A percentile compares a stretch with the other conserved stretches of the same genome.
Evolutionary conservation across 805 yeast genomes (phyloP).

Genomic region (Saturnispora galanensis): DNA sequence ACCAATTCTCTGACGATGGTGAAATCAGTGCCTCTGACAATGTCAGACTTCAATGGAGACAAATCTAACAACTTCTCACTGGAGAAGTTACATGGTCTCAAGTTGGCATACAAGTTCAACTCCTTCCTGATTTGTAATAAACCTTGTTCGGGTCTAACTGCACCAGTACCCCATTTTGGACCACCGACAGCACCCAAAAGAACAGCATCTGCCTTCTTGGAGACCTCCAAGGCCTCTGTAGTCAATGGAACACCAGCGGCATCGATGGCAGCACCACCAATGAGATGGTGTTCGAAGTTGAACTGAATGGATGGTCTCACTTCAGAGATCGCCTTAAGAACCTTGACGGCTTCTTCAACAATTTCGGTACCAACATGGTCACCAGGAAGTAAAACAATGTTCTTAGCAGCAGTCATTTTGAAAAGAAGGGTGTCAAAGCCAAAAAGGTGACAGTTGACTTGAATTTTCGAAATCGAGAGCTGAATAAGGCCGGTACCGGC

Average conservation of each 20-base stretch:
- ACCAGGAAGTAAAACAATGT: conserved; percentile 84
- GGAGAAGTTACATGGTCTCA: conserved; percentile 93
- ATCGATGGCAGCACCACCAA: conserved; percentile 98
- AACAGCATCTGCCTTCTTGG: conserved; percentile 89
- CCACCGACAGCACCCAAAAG: conserved; percentile 98
- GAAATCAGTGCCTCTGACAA: conserved; percentile 86
- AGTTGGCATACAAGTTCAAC: conserved; percentile 85
- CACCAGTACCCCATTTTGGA: conserved; percentile 98
- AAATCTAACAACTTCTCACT: conserved; percentile 74
- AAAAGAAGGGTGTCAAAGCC: not conserved
- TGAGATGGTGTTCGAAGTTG: conserved; percentile 71
- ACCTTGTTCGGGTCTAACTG: conserved; percentile 97
- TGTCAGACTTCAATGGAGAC: conserved; percentile 79
- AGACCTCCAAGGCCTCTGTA: conserved; percentile 70
- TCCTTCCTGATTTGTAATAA: conserved; percentile 89
- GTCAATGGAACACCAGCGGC: conserved; percentile 91
- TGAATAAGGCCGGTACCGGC: no score
- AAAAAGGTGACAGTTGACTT: not conserved
- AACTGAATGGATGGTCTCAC: conserved; percentile 51
- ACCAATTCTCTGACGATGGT: conserved; percentile 92
- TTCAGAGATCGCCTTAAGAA: conserved; percentile 65
- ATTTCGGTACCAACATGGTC: conserved; percentile 96
- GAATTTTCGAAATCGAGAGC: no score
- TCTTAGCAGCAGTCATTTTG: conserved; percentile 34
- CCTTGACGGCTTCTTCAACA: conserved; percentile 84